Base-by-base conservation (phyloP, 805 yeast genomes). In the Tetrapisispora phaffii region DNA sequence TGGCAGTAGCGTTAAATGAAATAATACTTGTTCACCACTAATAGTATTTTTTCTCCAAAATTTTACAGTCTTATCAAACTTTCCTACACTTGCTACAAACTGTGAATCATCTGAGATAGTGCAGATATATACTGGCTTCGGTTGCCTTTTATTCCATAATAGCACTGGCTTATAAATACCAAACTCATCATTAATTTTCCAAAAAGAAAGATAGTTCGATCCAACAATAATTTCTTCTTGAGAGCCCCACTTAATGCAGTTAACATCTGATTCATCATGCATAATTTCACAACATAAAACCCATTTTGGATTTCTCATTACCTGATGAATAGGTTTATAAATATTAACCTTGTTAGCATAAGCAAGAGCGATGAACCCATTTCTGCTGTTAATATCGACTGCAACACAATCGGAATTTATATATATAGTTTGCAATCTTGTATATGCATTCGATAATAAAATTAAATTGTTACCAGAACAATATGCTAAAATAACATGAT, bases 401-500 rank as follows among this genome's bases (percentile, higher is more conserved):
- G 82, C 77, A 21, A 57, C 56, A 16, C 90, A 80, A 56, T 85
- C 95, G 1, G 67, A 50, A 10, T 78, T 79, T 20, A 87, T 67
- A 53, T 84, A 84, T 1, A 87, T 66, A 0, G 96, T 87, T 62
- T 90, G 97, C 16, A 88, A 64, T 48, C 82, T 66, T 21, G 66
- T 62, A 47, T 72, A 67, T 39, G 72, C 68, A 48, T 75, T 72
- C 7, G 82, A 70, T 2, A 80, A 59, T 4, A 84, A 73, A 29
- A 90, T 83, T 52, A 90, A 69, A 59, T 86, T 87, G 65, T 87
- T 87, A 0, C 96, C 97, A 1, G 96, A 85, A 47, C 88, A 84
- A 60, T 90, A 90, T 1, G 79, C 79, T 29, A 84, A 65, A 2
- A 87, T 63, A 42, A 77, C 74, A 47, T 76, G 77, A 10, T 71